phyloP scores from a whole-genome alignment of 768 basidiomycete genomes.

The Suillus plorans region DNA sequence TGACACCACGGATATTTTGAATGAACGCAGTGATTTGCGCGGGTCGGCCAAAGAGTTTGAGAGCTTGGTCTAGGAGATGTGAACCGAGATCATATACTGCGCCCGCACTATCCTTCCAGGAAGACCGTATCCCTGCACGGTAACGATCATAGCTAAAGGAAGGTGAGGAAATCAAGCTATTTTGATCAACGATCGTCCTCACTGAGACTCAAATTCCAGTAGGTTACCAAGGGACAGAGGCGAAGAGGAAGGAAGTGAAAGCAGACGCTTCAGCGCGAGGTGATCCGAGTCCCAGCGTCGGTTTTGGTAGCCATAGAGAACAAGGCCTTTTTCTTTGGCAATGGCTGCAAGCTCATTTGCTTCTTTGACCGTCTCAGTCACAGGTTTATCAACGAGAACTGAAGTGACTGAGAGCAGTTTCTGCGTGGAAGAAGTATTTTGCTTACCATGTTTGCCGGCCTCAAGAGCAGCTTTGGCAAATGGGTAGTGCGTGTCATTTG shows the following conservation, averaged over 20 bases:
- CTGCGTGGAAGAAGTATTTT: neutral
- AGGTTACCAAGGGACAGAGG: slow-evolving; percentile 59
- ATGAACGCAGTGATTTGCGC: slow-evolving; percentile 64
- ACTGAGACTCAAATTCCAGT: slow-evolving; percentile 78
- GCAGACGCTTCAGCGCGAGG: slow-evolving; percentile 58
- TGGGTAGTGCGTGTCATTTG: slow-evolving; percentile 70
- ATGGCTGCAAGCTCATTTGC: slow-evolving; percentile 60
- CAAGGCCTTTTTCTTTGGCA: slow-evolving; percentile 56
- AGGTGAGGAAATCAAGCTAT: slow-evolving; percentile 1
- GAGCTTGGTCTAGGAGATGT: slow-evolving; percentile 78
- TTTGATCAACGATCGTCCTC: slow-evolving; percentile 20
- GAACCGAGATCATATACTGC: slow-evolving; percentile 76
- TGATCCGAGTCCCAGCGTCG: slow-evolving; percentile 81
- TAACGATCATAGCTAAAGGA: slow-evolving; percentile 68
- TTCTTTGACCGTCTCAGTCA: slow-evolving; percentile 58
- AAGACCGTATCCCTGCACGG: slow-evolving; percentile 59
- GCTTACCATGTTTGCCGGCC: slow-evolving; percentile 72
- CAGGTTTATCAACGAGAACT: slow-evolving; percentile 83
- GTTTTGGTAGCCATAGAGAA: slow-evolving; percentile 74
- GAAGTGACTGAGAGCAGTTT: neutral
- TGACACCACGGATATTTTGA: slow-evolving; percentile 68
- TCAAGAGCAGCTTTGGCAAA: slow-evolving; percentile 64
- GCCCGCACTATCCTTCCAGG: slow-evolving; percentile 81
- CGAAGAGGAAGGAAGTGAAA: slow-evolving; percentile 51
- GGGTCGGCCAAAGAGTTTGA: slow-evolving; percentile 77